phyloP scores from a whole-genome alignment of 2,329 filamentous ascomycete genomes.

The Hawksworthiomyces lignivorus region DNA sequence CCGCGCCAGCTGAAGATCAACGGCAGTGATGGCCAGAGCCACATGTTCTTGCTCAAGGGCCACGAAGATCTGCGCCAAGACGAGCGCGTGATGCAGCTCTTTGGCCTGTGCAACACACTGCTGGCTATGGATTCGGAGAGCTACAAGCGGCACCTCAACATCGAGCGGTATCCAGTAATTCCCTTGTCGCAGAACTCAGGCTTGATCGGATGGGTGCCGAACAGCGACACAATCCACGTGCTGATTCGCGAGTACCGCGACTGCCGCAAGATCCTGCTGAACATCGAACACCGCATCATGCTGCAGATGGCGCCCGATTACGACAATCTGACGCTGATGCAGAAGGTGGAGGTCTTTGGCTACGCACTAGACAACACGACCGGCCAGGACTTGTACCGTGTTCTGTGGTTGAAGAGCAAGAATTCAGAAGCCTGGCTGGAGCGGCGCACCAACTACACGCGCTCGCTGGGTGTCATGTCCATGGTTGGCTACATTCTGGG shows the following conservation, averaged over 20 bases:
- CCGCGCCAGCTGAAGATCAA: constrained; percentile 81
- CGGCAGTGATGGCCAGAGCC: constrained; percentile 81
- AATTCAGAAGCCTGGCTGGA: constrained; percentile 97
- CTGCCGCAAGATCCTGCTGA: constrained; percentile 91
- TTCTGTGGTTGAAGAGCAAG: constrained; percentile 98
- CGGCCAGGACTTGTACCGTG: constrained; percentile 94
- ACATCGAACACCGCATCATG: constrained; percentile 99
- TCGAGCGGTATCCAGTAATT: constrained; percentile 94
- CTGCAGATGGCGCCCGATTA: constrained; percentile 99
- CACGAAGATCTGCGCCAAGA: constrained; percentile 99
- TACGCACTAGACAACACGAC: constrained; percentile 99
- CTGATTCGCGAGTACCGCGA: constrained; percentile 97
- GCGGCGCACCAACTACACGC: constrained; percentile 95
- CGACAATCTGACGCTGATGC: constrained; percentile 97
- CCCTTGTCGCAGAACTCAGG: constrained; percentile 94
- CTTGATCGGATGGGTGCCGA: constrained; percentile 90
- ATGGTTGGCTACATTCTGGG: constrained; percentile 99
- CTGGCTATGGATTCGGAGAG: constrained; percentile 90
- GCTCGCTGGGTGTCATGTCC: constrained; percentile 97
- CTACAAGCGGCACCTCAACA: constrained; percentile 94
- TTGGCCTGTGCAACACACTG: constrained; percentile 93
- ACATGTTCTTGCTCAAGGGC: constrained; percentile 92
- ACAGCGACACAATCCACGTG: constrained; percentile 94
- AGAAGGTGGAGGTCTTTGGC: constrained; percentile 98
- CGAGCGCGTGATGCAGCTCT: constrained; percentile 98